These are phyloP conservation scores for Paracamarosporium sp. DNA, from an alignment of 2,329 filamentous ascomycete species.

Conservation along the genomic window DNA sequence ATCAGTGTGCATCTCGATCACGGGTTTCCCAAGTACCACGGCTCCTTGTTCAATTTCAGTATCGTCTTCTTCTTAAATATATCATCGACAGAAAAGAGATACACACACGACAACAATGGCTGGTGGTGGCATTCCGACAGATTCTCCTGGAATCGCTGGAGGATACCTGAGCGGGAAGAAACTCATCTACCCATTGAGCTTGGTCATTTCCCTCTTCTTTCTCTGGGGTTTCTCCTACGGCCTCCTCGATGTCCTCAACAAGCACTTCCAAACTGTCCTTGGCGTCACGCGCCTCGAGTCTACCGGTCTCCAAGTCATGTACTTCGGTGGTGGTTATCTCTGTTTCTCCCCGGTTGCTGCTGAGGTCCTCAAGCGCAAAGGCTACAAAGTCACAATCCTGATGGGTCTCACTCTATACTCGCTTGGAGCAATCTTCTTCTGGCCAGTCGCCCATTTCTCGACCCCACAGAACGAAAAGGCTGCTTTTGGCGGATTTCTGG, in stretches of 20 bases:
- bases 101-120: conserved; percentile 5
- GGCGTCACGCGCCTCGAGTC: conserved; percentile 65
- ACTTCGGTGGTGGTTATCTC: conserved; percentile 73
- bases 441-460: conserved; percentile 45
- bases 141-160: conserved; percentile 2
- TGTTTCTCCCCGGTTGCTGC: conserved; percentile 70
- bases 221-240: conserved; percentile 89
- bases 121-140: conserved; percentile 6
- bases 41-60: not conserved
- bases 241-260: conserved; percentile 78
- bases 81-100: not conserved
- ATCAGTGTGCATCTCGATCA: not conserved
- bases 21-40: not conserved
- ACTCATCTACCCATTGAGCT: conserved; percentile 8
- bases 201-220: conserved; percentile 78
- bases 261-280: conserved; percentile 67
- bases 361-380: conserved; percentile 60
- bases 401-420: conserved; percentile 8
- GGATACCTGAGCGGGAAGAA: conserved; percentile 11
- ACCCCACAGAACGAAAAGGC: conserved; percentile 60
- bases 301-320: conserved; percentile 69
- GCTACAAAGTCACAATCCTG: conserved; percentile 62
- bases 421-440: conserved; percentile 64
- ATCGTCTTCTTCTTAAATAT: not conserved
- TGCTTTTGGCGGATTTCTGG: conserved; percentile 62